Base-by-base conservation (phyloP, 1,284 basidiomycete genomes). In the Microbotryum silenes-acaulis region DNA sequence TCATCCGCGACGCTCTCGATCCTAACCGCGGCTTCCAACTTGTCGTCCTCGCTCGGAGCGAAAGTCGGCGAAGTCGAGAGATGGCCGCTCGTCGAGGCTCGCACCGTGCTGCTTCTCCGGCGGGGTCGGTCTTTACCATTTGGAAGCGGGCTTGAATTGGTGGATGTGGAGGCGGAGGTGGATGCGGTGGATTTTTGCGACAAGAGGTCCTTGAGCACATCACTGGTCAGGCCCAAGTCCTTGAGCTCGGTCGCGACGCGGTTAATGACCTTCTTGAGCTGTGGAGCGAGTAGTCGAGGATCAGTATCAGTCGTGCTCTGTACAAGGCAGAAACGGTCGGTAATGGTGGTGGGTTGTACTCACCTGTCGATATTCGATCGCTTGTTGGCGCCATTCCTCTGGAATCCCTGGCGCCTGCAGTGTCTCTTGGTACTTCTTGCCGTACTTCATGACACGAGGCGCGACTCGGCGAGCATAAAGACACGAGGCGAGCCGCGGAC, bases 181-280 rank as follows among this genome's bases (percentile, higher is more conserved):
- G 46, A 20, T 31, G 48, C 61, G 8, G 16, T 29, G 16, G 50
- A 56, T 37, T 48, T 48, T 16, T 51, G 54, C 53, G 51, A 77
- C 21, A 82, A 74, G 9, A 82, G 75, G 55, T 78, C 77, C 55
- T 80, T 75, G n/a, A 85, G 76, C 0, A 84, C 79, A 7, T 79
- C 77, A 1, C 80, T 86, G 52, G 82, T 83, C 5, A 94, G 79
- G 9, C 91, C 92, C 56, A 93, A 79, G 8, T 83, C 80, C 9
- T 84, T 81, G 33, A 97, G 84, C 75, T 97, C 92, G 20, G 79
- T 77, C 0, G 88, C 89, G 52, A 93, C 84, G 73, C 86, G 82
- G 71, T 91, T 90, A 73, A 97, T 91, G 56, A 96, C 80, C 72
- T 91, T 92, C 77, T 97, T 97, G 67, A 97, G 84, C 87, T 91